Evolutionary conservation across 2,329 filamentous ascomycete genomes (phyloP).

Genomic region (Phyllosticta paracitricarpa): DNA sequence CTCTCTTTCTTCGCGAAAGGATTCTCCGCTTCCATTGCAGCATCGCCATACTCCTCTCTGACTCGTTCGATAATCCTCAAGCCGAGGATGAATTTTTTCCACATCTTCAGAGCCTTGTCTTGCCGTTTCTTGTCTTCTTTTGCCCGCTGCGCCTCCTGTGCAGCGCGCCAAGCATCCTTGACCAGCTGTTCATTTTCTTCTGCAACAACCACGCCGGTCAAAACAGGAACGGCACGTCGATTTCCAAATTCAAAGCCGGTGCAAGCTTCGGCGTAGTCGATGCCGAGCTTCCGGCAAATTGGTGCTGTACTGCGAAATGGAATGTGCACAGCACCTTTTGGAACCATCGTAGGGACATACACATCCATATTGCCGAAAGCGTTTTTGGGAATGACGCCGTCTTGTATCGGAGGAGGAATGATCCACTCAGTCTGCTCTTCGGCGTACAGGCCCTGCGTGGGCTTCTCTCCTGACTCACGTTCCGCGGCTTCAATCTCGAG

Average conservation of each 20-base stretch:
- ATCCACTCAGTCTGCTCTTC: slow-evolving; percentile 89
- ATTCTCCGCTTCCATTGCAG: slow-evolving; percentile 43
- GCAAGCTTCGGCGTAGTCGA: slow-evolving; percentile 90
- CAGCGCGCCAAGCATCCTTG: slow-evolving; percentile 62
- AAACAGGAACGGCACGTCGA: slow-evolving; percentile 84
- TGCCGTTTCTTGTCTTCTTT: slow-evolving; percentile 76
- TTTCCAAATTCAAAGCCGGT: slow-evolving; percentile 95
- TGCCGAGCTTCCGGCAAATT: slow-evolving; percentile 71
- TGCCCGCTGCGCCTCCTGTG: slow-evolving; percentile 63
- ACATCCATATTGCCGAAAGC: slow-evolving; percentile 94
- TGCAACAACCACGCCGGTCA: slow-evolving; percentile 82
- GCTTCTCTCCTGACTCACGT: slow-evolving; percentile 68
- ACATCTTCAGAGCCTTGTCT: slow-evolving; percentile 62
- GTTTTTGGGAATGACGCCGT: slow-evolving; percentile 88
- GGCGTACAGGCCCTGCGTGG: slow-evolving; percentile 77
- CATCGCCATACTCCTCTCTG: slow-evolving; percentile 62
- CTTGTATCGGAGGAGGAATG: slow-evolving; percentile 72
- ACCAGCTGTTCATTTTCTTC: slow-evolving; percentile 66
- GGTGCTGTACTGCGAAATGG: slow-evolving; percentile 66
- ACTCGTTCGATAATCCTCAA: slow-evolving; percentile 73
- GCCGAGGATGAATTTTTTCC: slow-evolving; percentile 82
- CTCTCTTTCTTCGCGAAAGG: slow-evolving; percentile 39
- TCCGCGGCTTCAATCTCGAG: slow-evolving; percentile 83
- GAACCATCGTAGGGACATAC: slow-evolving; percentile 89
- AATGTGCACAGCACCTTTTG: slow-evolving; percentile 72